Evolutionary conservation across 73 alveolate species (phyloP).

Genomic region (Blepharisma japonicum): DNA sequence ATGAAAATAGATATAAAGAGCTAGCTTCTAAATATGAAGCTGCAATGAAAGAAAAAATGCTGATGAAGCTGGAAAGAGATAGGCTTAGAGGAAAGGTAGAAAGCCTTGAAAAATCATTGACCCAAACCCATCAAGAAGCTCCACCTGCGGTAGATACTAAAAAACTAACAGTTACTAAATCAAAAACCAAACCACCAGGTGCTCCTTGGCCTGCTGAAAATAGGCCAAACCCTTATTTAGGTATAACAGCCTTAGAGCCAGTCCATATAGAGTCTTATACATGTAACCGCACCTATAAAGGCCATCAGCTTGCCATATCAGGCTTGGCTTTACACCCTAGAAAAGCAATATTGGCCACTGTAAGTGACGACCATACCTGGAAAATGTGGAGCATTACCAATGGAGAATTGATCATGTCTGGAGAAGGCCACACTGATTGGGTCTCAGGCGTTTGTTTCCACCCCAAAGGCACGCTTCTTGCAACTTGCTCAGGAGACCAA

Average conservation of each 20-base stretch:
- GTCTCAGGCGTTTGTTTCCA: constrained; percentile 96
- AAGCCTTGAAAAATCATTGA: constrained; percentile 74
- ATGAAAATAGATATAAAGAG: constrained; percentile 92
- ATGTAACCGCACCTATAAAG: constrained; percentile 77
- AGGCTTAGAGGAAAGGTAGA: constrained; percentile 91
- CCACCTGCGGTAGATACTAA: constrained; percentile 31
- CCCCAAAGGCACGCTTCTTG: constrained; percentile 95
- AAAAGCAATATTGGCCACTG: constrained; percentile 96
- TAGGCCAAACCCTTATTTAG: constrained; percentile 63
- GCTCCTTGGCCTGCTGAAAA: constrained; percentile 53
- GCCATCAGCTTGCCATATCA: constrained; percentile 96
- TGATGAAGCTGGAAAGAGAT: constrained; percentile 96
- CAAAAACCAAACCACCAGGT: constrained; percentile 29
- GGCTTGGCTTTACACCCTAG: constrained; percentile 89
- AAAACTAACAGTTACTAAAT: constrained; percentile 34
- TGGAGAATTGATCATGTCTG: constrained; percentile 98
- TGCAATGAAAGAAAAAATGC: constrained; percentile 98
- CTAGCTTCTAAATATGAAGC: constrained; percentile 94
- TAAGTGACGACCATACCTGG: constrained; percentile 99
- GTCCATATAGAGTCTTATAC: constrained; percentile 43
- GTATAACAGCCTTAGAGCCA: constrained; percentile 42
- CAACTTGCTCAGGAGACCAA: constrained; percentile 98
- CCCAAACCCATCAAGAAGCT: constrained; percentile 69
- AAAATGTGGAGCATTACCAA: constrained; percentile 95
- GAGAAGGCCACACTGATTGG: constrained; percentile 99